Evolutionary conservation across 192 early-diverging fungal genomes (phyloP).

Genomic region (Linnemannia exigua): DNA sequence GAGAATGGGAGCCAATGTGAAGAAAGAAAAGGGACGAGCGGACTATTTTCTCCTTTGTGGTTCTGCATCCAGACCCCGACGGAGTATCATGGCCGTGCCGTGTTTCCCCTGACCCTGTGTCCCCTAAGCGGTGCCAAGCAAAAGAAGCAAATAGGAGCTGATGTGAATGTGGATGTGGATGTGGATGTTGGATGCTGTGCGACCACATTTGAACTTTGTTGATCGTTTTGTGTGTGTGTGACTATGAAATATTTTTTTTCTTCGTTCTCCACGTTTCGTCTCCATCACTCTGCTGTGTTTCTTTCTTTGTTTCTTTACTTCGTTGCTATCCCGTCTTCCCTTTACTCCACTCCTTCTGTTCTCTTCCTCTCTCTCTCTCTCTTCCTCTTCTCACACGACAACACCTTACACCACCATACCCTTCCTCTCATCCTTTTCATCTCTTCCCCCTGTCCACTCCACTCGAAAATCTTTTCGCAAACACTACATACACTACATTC

Average conservation of each 20-base stretch:
- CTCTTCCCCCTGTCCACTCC: not conserved
- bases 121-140: too few species aligned
- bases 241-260: not conserved
- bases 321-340: not conserved
- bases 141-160: too few species aligned
- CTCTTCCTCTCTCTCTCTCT: not conserved
- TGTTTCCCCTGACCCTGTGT: too few species aligned
- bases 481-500: not conserved
- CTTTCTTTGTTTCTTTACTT: not conserved
- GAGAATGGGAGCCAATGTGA: too few species aligned
- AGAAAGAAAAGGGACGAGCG: too few species aligned
- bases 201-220: not conserved
- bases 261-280: not conserved
- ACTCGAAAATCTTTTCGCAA: not conserved
- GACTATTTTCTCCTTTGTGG: too few species aligned
- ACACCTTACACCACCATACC: not conserved
- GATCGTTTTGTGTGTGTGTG: not conserved
- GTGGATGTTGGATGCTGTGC: not conserved
- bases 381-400: not conserved
- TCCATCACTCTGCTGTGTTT: not conserved
- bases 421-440: not conserved
- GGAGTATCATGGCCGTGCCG: too few species aligned
- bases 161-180: not conserved
- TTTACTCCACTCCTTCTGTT: not conserved
- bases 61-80: too few species aligned